Evolutionary conservation across 768 basidiomycete genomes (phyloP).

Genomic region (Russula sp.): DNA sequence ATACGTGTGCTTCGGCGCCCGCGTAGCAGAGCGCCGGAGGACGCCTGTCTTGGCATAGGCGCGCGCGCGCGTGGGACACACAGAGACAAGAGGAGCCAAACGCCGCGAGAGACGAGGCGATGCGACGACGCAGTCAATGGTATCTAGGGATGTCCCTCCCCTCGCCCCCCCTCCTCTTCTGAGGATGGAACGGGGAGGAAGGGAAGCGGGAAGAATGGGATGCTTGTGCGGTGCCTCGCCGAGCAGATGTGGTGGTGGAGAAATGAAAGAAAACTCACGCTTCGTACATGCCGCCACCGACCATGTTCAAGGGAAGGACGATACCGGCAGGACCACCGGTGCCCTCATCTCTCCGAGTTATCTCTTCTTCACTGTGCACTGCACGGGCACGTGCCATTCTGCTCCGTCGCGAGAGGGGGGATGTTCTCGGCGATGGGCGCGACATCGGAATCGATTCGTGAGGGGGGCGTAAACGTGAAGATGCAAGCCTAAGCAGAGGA

Average conservation of each 20-base stretch:
- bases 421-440: background rate
- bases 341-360: conserved; percentile 31
- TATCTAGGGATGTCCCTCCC: too few species aligned
- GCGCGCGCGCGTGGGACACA: too few species aligned
- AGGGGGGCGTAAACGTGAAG: background rate
- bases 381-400: conserved; percentile 22
- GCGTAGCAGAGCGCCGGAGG: background rate
- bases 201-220: background rate
- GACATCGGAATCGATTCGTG: conserved; percentile 3
- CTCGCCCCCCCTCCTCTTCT: background rate
- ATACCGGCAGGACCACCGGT: conserved; percentile 46
- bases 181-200: background rate
- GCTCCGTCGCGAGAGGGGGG: conserved; percentile 18
- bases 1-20: background rate
- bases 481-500: too few species aligned
- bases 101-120: too few species aligned
- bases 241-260: background rate
- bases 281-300: conserved; percentile 47
- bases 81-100: too few species aligned
- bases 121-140: background rate
- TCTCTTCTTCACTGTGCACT: background rate
- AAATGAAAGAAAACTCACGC: conserved; percentile 40
- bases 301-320: conserved; percentile 49
- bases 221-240: background rate
- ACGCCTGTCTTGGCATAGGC: background rate